These are phyloP conservation scores for Komagataella mondaviorum DNA, from an alignment of 805 yeast genomes.

Conservation along the genomic window DNA sequence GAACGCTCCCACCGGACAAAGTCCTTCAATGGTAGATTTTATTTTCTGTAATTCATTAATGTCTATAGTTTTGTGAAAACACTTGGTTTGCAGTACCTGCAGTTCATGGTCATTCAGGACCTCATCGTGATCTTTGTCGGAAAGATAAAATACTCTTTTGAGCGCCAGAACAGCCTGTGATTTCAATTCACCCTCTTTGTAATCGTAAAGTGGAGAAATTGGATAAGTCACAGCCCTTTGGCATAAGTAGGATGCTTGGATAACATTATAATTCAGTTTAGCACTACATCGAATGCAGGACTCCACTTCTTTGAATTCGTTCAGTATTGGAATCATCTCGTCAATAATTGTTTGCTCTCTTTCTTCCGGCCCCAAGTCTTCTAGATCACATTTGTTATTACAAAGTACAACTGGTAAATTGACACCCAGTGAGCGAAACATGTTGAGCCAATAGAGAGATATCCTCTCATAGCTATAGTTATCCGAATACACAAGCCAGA, in stretches of 20 bases:
- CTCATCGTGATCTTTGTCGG: conserved; percentile 90
- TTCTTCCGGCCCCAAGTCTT: conserved; percentile 14
- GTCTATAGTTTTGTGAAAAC: conserved; percentile 46
- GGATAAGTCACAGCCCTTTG: conserved; percentile 92
- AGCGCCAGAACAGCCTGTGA: conserved; percentile 68
- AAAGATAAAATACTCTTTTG: conserved; percentile 66
- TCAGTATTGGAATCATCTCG: conserved; percentile 73
- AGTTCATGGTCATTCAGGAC: conserved; percentile 61
- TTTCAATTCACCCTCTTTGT: conserved; percentile 76
- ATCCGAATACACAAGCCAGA: conserved; percentile 90
- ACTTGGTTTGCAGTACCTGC: conserved; percentile 51
- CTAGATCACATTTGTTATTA: conserved; percentile 62
- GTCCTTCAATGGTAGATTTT: conserved; percentile 16
- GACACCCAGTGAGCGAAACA: conserved; percentile 85
- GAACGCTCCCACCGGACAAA: not conserved
- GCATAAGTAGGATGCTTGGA: conserved; percentile 85
- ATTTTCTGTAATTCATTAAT: conserved; percentile 33
- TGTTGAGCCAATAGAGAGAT: conserved; percentile 88
- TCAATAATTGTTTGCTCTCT: conserved; percentile 43
- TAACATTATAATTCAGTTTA: conserved; percentile 68
- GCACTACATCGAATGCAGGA: conserved; percentile 87
- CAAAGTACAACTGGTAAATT: conserved; percentile 87
- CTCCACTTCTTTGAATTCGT: conserved; percentile 90
- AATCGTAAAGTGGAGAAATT: conserved; percentile 81
- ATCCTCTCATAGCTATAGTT: conserved; percentile 91